Percentiles rank a stretch among this genome's conserved stretches.
phyloP scores from a whole-genome alignment of 805 yeast genomes.

The Clavispora vitiphila region DNA sequence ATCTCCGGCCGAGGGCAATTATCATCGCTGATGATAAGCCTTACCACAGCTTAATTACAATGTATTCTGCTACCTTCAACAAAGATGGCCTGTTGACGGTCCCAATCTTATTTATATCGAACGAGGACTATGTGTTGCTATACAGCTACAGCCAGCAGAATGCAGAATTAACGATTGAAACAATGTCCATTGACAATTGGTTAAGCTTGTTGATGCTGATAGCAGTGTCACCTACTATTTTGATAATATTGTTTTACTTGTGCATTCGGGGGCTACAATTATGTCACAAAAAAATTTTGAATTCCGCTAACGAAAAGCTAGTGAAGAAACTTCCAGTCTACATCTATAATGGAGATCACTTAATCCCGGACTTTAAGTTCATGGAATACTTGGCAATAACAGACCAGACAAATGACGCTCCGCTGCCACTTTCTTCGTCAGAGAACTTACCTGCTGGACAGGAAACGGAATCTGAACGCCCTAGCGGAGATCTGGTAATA shows the following conservation, averaged over 20 bases:
- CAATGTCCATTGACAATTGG: conserved; percentile 36
- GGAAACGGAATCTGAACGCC: neutral
- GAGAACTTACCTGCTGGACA: conserved; percentile 8
- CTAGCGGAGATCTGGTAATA: neutral
- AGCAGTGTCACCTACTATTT: conserved; percentile 38
- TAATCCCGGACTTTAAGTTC: conserved; percentile 23
- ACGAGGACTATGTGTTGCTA: conserved; percentile 31
- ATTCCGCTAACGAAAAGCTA: conserved; percentile 24
- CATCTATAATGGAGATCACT: conserved; percentile 31
- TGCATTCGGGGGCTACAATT: conserved; percentile 26
- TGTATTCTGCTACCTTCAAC: conserved; percentile 46
- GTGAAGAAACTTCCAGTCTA: conserved; percentile 36
- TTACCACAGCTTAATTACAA: conserved; percentile 44
- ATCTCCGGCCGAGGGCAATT: conserved; percentile 41
- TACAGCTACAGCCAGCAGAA: conserved; percentile 8
- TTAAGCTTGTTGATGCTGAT: conserved; percentile 35
- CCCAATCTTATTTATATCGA: conserved; percentile 51
- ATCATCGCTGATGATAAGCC: conserved; percentile 54
- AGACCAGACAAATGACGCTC: conserved; percentile 19
- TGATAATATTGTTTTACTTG: conserved; percentile 31
- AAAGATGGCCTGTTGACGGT: conserved; percentile 31
- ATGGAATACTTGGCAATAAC: conserved; percentile 29
- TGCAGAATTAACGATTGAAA: conserved; percentile 17
- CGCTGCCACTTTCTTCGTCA: conserved; percentile 11
- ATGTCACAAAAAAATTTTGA: conserved; percentile 22